A percentile compares a stretch with the other conserved stretches of the same genome.
Evolutionary conservation across 768 basidiomycete species (phyloP).

Genomic region (Chiua virens): DNA sequence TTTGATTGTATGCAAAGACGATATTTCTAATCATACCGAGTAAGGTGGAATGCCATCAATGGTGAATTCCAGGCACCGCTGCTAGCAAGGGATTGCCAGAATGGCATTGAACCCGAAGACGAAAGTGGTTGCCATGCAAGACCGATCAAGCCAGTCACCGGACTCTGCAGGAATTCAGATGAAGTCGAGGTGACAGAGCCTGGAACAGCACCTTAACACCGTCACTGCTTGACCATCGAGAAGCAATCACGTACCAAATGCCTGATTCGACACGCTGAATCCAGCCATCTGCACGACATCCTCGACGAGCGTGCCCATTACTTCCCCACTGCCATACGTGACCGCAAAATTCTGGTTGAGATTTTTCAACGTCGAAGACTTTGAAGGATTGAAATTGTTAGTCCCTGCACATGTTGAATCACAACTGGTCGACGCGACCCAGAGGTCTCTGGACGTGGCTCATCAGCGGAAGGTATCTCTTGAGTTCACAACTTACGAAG

Average conservation of each 20-base stretch:
- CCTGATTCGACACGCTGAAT: conserved; percentile 56
- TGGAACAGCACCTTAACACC: conserved; percentile 37
- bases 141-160: conserved; percentile 70
- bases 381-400: conserved; percentile 32
- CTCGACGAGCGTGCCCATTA: conserved; percentile 43
- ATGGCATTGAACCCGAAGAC: conserved; percentile 55
- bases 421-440: conserved; percentile 44
- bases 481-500: conserved; percentile 19
- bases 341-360: conserved; percentile 36
- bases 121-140: conserved; percentile 66
- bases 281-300: conserved; percentile 77
- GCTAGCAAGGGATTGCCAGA: conserved; percentile 61
- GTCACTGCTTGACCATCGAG: neutral
- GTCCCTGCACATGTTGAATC: conserved; percentile 32
- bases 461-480: neutral
- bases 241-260: conserved; percentile 45
- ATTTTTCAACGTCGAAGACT: conserved; percentile 37
- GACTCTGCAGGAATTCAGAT: conserved; percentile 45
- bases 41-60: conserved; percentile 67
- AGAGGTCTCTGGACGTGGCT: conserved; percentile 40
- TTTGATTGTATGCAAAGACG: neutral
- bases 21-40: conserved; percentile 35
- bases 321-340: conserved; percentile 48
- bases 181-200: conserved; percentile 23
- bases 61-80: conserved; percentile 44